Percentiles rank a stretch among this genome's conserved stretches.
Conservation (phyloP, 2,329 filamentous ascomycete genomes). For the Helotiales sp. region DNA sequence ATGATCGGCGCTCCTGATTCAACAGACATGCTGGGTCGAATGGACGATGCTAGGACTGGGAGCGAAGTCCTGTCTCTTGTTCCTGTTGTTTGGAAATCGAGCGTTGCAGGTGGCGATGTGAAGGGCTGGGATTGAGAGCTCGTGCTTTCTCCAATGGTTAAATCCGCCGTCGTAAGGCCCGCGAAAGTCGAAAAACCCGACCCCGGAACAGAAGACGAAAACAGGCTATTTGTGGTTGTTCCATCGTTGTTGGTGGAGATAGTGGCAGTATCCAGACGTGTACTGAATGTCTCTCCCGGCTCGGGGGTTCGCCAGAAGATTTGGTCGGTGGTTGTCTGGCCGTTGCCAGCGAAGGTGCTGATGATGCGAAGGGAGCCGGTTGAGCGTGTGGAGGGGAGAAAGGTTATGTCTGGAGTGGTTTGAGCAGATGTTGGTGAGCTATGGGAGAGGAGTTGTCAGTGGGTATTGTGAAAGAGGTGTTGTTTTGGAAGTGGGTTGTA, state of each 20-base stretch:
- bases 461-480: too few relatives aligned
- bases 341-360: neutral
- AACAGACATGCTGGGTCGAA: neutral
- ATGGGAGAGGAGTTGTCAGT: neutral
- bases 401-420: too few relatives aligned
- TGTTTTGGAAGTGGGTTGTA: neutral
- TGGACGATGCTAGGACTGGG: neutral
- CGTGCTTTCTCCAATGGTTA: too few relatives aligned
- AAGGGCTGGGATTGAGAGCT: too few relatives aligned
- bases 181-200: too few relatives aligned
- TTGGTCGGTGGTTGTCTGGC: neutral
- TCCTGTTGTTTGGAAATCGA: too few relatives aligned
- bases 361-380: neutral
- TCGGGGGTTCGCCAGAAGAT: neutral
- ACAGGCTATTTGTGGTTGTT: too few relatives aligned
- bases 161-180: too few relatives aligned
- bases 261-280: neutral
- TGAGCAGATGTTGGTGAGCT: neutral
- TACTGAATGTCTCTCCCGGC: neutral
- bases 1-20: neutral
- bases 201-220: too few relatives aligned
- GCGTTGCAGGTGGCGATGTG: neutral
- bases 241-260: too few relatives aligned
- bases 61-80: too few relatives aligned
- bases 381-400: too few relatives aligned